These are phyloP conservation scores for Hypoxylon lenormandii DNA, from an alignment of 495 filamentous ascomycete genomes.

Conservation along the genomic window DNA sequence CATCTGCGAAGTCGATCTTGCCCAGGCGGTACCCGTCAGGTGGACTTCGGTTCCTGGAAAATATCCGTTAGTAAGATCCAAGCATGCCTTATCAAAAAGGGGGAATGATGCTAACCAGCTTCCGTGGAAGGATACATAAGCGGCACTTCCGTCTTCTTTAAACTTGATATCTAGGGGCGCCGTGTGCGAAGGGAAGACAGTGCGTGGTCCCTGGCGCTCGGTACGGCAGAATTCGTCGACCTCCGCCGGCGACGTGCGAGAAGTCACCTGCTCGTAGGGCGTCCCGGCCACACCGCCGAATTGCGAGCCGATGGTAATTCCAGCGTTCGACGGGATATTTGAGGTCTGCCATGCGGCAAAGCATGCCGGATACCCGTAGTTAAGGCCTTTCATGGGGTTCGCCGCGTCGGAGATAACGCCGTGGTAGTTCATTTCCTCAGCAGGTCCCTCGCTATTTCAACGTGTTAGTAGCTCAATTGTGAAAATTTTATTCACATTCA, in stretches of 20 bases:
- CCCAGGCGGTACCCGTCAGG: conserved; percentile 63
- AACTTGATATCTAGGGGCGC: conserved; percentile 70
- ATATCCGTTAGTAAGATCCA: not conserved
- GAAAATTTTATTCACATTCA: too few relatives aligned
- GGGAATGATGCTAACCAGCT: conserved; percentile 63
- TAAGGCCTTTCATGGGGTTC: conserved; percentile 55
- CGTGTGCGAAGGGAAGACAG: conserved; percentile 67
- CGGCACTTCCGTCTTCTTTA: conserved; percentile 52
- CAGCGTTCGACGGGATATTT: conserved; percentile 63
- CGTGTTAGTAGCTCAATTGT: too few relatives aligned
- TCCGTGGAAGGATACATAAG: conserved; percentile 69
- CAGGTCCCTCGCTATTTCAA: conserved; percentile 66
- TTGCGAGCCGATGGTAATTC: conserved; percentile 63
- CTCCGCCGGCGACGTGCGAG: conserved; percentile 15
- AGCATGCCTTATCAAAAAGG: not conserved
- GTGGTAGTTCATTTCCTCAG: conserved; percentile 75
- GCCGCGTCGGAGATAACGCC: conserved; percentile 66
- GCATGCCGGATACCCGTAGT: conserved; percentile 74
- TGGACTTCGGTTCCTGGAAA: conserved; percentile 56
- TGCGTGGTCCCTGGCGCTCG: conserved; percentile 56
- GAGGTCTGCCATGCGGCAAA: conserved; percentile 69
- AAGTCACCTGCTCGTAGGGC: conserved; percentile 50
- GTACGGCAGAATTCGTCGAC: conserved; percentile 59
- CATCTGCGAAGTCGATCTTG: conserved; percentile 60
- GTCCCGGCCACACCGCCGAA: conserved; percentile 53